Conservation (phyloP, 495 filamentous ascomycete genomes). For the Chaetomidium leptoderma region DNA sequence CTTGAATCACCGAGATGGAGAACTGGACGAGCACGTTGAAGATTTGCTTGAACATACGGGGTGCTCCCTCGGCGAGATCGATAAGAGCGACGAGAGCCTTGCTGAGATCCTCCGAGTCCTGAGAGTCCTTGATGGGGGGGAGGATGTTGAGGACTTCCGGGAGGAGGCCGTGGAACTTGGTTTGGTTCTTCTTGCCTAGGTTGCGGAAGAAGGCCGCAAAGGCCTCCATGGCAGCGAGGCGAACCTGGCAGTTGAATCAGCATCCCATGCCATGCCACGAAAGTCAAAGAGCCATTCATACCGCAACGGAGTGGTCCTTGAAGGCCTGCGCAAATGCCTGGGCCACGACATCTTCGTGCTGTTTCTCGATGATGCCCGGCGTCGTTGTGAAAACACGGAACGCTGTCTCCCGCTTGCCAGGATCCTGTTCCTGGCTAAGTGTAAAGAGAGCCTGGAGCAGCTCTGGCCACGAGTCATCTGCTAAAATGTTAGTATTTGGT, state of each 20-base stretch:
- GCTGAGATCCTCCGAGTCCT: slow-evolving; percentile 83
- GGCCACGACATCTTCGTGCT: slow-evolving; percentile 82
- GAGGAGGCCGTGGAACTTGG: slow-evolving; percentile 79
- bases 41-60: slow-evolving; percentile 91
- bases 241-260: slow-evolving; percentile 51
- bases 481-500: slow-evolving; percentile 25
- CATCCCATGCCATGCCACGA: not conserved
- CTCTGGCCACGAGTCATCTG: slow-evolving; percentile 87
- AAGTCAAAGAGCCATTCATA: slow-evolving; percentile 39
- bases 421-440: slow-evolving; percentile 76
- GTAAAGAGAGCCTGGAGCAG: slow-evolving; percentile 80
- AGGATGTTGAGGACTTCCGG: slow-evolving; percentile 89
- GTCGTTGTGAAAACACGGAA: slow-evolving; percentile 94
- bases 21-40: slow-evolving; percentile 91
- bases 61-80: slow-evolving; percentile 83
- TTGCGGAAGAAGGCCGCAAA: slow-evolving; percentile 94
- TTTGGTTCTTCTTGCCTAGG: slow-evolving; percentile 76
- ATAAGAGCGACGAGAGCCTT: slow-evolving; percentile 86
- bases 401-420: slow-evolving; percentile 79
- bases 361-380: slow-evolving; percentile 91
- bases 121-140: slow-evolving; percentile 82
- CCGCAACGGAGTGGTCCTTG: slow-evolving; percentile 75
- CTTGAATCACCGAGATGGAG: slow-evolving; percentile 85
- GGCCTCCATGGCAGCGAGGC: slow-evolving; percentile 91
- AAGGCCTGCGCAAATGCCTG: slow-evolving; percentile 86